Evolutionary conservation across 192 early-diverging fungal species (phyloP), one percentile per base, ranked within the genome.

Genomic region (Cetraspora pellucida): DNA sequence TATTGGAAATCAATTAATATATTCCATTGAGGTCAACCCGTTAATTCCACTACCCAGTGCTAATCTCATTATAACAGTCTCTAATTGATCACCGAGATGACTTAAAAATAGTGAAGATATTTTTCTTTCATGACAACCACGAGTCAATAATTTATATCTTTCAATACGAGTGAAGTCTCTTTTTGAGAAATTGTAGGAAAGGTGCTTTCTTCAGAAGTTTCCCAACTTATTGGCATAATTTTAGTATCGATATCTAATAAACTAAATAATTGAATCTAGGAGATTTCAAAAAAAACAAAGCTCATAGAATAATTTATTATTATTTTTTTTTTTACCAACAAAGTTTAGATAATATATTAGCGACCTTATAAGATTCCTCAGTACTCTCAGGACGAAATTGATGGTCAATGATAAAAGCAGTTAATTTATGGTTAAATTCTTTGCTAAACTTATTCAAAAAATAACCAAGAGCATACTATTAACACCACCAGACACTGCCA

Each of bases 331-430:
- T 37, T 37, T 4, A 66, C 69, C 16, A 78, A 84, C 82, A 57
- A 16, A 86, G 49, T 27, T 67, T 77, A 16, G 55, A 50, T 25
- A 85, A 74, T 28, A 73, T 61, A 19, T 70, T 44, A 10, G 80
- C 78, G 25, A 87, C 80, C 45, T 69, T 68, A 19, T 17, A 19
- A 45, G 85, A 82, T 47, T 88, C 83, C 11, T 77, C 75, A 6
- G 78, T 78, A 47, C 82, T 88, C 37, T 79, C 70, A 27, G 74
- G 50, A 44, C 84, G 54, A n/a, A 86, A 66, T 46, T 77, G 76
- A 60, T 88, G 85, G 60, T 88, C 85, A 14, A 88, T 82, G 8
- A 83, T 86, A n/a, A 88, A 78, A 10, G 85, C 87, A 30, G 77
- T 78, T 25, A 75, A 27, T 52, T 64, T 46, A 27, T 31, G 14